Evolutionary conservation across 2,329 filamentous ascomycete genomes (phyloP).

Genomic region (Pochonia chlamydosporia): DNA sequence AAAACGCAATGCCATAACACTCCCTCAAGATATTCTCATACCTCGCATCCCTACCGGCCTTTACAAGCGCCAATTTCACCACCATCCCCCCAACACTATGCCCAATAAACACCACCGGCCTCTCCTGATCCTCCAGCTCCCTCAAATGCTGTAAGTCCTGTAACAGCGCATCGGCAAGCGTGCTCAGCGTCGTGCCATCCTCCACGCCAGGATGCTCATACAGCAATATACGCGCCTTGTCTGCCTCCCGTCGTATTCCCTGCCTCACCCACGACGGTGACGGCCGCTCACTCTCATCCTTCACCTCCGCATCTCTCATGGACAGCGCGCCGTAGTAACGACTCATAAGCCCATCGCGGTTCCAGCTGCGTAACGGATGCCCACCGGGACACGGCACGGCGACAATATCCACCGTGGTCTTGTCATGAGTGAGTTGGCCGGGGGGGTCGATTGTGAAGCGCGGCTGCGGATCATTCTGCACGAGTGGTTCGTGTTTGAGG

Average conservation of each 20-base stretch:
- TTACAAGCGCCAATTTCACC: slow-evolving; percentile 49
- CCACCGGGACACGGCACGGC: slow-evolving; percentile 49
- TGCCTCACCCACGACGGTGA: slow-evolving; percentile 46
- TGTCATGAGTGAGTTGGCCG: slow-evolving; percentile 37
- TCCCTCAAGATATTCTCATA: slow-evolving; percentile 43
- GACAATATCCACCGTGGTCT: slow-evolving; percentile 48
- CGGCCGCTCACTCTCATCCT: slow-evolving; percentile 14
- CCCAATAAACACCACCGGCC: slow-evolving; percentile 54
- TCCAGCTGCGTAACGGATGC: slow-evolving; percentile 48
- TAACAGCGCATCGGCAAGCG: slow-evolving; percentile 41
- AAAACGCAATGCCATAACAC: slow-evolving; percentile 56
- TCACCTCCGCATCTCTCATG: slow-evolving; percentile 30
- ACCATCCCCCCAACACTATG: slow-evolving; percentile 58
- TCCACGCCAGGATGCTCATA: slow-evolving; percentile 41
- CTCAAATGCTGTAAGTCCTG: slow-evolving; percentile 34
- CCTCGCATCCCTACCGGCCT: slow-evolving; percentile 31
- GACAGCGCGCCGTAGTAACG: slow-evolving; percentile 39
- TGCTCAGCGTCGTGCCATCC: slow-evolving; percentile 36
- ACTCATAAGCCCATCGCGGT: slow-evolving; percentile 40
- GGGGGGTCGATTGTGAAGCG: slow-evolving; percentile 29
- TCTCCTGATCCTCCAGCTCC: slow-evolving; percentile 25
- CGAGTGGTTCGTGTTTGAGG: not conserved
- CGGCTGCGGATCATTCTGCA: not conserved
- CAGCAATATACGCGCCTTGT: slow-evolving; percentile 42
- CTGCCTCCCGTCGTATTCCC: slow-evolving; percentile 42